These are phyloP conservation scores for Anethum foeniculum DNA, from an alignment of 140 eudicot genomes.

Conservation along the genomic window DNA sequence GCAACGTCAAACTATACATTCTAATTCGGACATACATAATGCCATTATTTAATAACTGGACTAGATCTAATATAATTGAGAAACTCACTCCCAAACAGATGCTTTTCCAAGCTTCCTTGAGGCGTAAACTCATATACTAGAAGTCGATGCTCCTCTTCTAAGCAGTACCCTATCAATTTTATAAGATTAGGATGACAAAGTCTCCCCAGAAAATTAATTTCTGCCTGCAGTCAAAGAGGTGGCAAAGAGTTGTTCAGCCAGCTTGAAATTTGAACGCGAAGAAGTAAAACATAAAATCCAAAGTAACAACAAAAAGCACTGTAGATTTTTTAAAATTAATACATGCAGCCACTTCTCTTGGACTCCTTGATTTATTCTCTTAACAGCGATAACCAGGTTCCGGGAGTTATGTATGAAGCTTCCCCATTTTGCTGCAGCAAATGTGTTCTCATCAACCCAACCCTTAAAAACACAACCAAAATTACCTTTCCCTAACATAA, in stretches of 20 bases:
- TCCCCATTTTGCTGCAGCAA: slow-evolving; percentile 2
- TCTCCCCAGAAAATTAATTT: slow-evolving; percentile 10
- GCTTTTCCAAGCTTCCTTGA: slow-evolving; percentile 11
- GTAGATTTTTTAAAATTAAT: not conserved
- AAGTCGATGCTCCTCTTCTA: not conserved
- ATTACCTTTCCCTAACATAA: not conserved
- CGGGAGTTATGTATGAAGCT: not conserved
- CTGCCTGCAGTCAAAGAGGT: slow-evolving; percentile 12
- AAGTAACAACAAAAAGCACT: not conserved
- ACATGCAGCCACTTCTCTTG: not conserved
- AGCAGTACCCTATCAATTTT: slow-evolving; percentile 25
- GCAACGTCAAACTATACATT: not conserved
- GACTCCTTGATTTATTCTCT: not conserved
- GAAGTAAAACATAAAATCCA: not conserved
- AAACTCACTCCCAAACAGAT: not conserved
- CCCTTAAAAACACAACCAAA: not conserved
- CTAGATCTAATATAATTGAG: not conserved
- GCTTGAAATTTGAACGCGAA: not conserved
- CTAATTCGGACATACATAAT: not conserved
- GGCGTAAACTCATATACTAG: slow-evolving; percentile 2
- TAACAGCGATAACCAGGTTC: not conserved
- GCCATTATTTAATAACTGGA: not conserved
- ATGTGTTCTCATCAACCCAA: not conserved
- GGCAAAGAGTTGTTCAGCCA: not conserved
- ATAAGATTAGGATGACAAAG: slow-evolving; percentile 19